These are phyloP conservation scores for Zarea fungicola DNA, from an alignment of 2,329 filamentous ascomycete genomes.

Conservation along the genomic window DNA sequence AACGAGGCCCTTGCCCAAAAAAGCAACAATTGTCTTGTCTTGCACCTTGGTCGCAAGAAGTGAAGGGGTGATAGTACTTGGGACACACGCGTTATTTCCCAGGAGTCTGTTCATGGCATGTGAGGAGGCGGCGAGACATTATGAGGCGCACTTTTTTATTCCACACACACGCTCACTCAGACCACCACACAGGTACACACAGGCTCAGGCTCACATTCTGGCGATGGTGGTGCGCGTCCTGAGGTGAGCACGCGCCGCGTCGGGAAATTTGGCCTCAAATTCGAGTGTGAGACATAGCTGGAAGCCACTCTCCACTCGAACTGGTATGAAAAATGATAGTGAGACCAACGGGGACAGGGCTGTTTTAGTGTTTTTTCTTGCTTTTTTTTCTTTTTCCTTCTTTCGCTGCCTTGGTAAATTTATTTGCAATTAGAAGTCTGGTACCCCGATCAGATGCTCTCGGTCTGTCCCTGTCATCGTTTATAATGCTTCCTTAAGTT, in stretches of 20 bases:
- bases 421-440: no score
- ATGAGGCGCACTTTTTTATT: background rate
- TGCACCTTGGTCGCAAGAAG: background rate
- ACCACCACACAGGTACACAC: background rate
- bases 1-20: background rate
- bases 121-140: constrained; percentile 11
- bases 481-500: no score
- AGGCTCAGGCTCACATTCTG: background rate
- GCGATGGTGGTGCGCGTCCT: background rate
- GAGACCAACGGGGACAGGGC: no score
- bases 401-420: background rate
- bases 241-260: background rate
- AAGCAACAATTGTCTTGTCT: background rate
- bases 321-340: background rate
- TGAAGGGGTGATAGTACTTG: no score
- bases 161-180: background rate
- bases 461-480: no score
- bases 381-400: background rate
- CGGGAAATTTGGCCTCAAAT: background rate
- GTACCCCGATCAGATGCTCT: no score
- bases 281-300: constrained; percentile 1
- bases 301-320: background rate
- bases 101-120: background rate
- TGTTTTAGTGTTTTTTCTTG: background rate
- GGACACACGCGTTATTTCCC: background rate